Percentiles rank a stretch among this genome's conserved stretches.
phyloP scores from a whole-genome alignment of 2,329 filamentous ascomycete genomes.

The Thielaviopsis musarum region DNA sequence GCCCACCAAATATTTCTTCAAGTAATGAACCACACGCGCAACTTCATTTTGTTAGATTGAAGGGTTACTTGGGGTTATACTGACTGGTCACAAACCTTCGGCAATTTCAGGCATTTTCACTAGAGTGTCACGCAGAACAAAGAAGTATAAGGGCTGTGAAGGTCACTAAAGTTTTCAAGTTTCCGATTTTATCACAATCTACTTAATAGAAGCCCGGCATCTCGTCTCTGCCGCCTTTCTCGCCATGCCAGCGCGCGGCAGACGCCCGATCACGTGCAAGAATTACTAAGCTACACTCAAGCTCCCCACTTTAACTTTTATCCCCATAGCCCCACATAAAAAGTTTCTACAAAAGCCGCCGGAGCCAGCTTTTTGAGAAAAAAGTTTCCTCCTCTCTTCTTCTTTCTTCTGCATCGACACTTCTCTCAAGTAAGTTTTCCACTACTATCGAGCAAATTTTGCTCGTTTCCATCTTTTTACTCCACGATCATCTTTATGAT shows the following conservation, averaged over 20 bases:
- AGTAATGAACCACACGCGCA: constrained; percentile 70
- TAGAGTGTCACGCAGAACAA: neutral
- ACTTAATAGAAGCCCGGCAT: too few species aligned
- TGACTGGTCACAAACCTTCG: constrained; percentile 27
- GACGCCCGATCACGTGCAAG: constrained; percentile 18
- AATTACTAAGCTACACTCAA: neutral
- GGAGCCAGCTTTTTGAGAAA: neutral
- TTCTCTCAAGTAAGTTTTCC: constrained; percentile 15
- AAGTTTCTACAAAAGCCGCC: constrained; percentile 2
- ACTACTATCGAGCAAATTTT: constrained; percentile 14
- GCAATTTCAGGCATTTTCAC: constrained; percentile 43
- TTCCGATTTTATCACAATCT: neutral
- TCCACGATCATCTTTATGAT: constrained; percentile 35
- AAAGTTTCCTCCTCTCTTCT: constrained; percentile 12
- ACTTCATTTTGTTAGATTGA: constrained; percentile 28
- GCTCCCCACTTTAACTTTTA: constrained; percentile 3
- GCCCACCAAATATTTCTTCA: constrained; percentile 68
- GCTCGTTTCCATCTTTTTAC: constrained; percentile 11
- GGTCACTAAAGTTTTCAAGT: neutral
- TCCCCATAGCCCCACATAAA: constrained; percentile 1
- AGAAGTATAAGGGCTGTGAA: neutral
- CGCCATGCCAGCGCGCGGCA: neutral
- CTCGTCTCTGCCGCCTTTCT: too few species aligned
- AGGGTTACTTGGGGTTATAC: neutral
- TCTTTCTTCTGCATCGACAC: constrained; percentile 6